Evolutionary conservation across 371 early-diverging fungal genomes (phyloP).

Genomic region (Quaeritorhiza haematococci): DNA sequence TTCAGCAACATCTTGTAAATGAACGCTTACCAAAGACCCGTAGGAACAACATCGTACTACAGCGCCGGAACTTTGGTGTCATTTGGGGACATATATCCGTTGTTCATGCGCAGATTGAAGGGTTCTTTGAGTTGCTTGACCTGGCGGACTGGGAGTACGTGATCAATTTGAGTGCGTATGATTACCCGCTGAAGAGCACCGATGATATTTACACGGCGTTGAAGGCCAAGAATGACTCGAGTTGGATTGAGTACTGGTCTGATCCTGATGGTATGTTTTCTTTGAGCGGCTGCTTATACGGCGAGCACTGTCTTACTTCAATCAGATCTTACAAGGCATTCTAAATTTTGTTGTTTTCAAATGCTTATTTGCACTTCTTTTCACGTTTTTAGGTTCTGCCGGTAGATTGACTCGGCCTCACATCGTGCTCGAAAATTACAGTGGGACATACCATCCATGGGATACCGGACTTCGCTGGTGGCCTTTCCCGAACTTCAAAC

Average conservation of each 20-base stretch:
- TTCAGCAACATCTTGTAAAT: too few species aligned
- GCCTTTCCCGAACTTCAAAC: conserved; percentile 28
- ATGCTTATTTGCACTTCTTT: too few species aligned
- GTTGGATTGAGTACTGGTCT: conserved; percentile 34
- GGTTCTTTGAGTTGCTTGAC: conserved; percentile 37
- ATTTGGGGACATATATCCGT: conserved; percentile 28
- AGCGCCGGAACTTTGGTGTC: neutral
- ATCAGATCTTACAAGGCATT: too few species aligned
- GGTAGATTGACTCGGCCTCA: conserved; percentile 20
- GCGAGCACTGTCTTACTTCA: too few species aligned
- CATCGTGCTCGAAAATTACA: conserved; percentile 9
- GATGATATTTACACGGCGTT: conserved; percentile 24
- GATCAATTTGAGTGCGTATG: conserved; percentile 32
- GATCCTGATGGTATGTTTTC: too few species aligned
- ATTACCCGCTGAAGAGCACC: conserved; percentile 34
- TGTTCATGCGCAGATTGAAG: conserved; percentile 32
- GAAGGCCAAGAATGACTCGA: too few species aligned
- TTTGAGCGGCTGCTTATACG: too few species aligned
- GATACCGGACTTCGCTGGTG: conserved; percentile 26
- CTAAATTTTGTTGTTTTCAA: too few species aligned
- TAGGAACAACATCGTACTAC: neutral
- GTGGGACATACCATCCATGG: conserved; percentile 17
- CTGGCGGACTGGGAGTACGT: conserved; percentile 44
- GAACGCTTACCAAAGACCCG: too few species aligned
- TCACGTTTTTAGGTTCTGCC: too few species aligned